Conservation (phyloP, 139 green algal species). For the Yamagishiella unicocca region DNA sequence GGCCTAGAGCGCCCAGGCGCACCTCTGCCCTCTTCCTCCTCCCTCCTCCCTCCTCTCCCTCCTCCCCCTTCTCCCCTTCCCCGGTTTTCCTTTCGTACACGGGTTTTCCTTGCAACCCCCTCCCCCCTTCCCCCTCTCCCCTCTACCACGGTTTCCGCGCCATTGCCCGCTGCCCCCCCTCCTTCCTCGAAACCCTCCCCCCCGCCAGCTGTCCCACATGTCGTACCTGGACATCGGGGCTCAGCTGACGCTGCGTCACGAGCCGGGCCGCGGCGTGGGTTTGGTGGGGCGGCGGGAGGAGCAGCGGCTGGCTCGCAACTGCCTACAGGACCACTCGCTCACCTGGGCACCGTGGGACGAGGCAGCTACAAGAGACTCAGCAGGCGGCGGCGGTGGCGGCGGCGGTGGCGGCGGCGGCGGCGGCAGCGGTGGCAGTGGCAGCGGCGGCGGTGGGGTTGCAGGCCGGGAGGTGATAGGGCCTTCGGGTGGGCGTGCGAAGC, state of each 20-base stretch:
- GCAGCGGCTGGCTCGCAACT: background rate
- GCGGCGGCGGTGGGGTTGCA: background rate
- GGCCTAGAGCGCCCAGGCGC: background rate
- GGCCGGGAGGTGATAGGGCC: too few relatives aligned
- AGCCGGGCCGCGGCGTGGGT: conserved; percentile 9
- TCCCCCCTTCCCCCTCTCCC: background rate
- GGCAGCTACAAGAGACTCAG: background rate
- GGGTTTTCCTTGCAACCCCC: background rate
- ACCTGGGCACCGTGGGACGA: conserved; percentile 11
- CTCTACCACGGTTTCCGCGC: too few relatives aligned
- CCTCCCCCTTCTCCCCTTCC: background rate
- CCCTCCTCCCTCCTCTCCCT: background rate
- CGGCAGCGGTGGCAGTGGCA: background rate
- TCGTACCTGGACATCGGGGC: conserved; percentile 3
- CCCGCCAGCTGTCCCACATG: background rate
- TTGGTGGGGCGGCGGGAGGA: background rate
- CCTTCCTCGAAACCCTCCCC: background rate
- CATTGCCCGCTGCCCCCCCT: background rate
- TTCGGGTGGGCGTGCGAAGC: too few relatives aligned
- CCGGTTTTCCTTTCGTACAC: too few relatives aligned
- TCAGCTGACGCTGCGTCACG: conserved; percentile 1
- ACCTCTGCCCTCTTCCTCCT: background rate
- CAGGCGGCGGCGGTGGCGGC: background rate
- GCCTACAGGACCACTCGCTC: background rate
- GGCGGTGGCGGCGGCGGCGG: background rate